Base-by-base conservation (phyloP, 495 filamentous ascomycete species). In the Podospora pseudoanserina region DNA sequence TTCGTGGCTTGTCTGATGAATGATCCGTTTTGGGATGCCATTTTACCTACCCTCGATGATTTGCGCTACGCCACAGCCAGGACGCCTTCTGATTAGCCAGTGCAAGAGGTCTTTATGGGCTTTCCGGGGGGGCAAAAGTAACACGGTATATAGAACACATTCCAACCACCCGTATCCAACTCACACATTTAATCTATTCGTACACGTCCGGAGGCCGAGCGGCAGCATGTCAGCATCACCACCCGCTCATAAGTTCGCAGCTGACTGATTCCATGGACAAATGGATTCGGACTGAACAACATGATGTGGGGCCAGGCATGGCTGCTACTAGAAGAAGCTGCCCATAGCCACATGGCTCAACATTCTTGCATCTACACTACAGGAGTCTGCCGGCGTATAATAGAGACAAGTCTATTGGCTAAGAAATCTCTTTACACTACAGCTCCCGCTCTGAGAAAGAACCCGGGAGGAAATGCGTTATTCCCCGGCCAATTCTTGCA, bases 191-290 rank as follows among this genome's bases (percentile, higher is more conserved):
- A 58, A 58, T 58, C 20, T 58, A 58, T 20, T 56, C 55, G 55
- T 58, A 58, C 55, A 58, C 55, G 55, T 20, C 55, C n/a, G 55
- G 23, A 11, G 55, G n/a, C 55, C n/a, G 23, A 19, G n/a, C n/a
- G 55, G 55, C 55, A 26, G 55, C 55, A 58, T 58, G 55, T 58
- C 55, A 58, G 55, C 55, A 58, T 58, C 55, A 58, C 55, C n/a
- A 26, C 55, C 55, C 55, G n/a, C 55, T 58, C 55, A 58, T 58
- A 3, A 58, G 55, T 26, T 49, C 39, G 39, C 39, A 49, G 39
- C 39, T 11, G 39, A 49, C 39, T 49, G 39, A 18, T 49, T 16
- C 15, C 34, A 11, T 6, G 34, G 0, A 11, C 34, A 39, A 39
- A 39, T 39, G 11, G 11, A 6, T 6, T 39, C 11, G 5, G 34